These are phyloP conservation scores for Cystobasidium pallidum DNA, from an alignment of 1,284 basidiomycete genomes.

Conservation along the genomic window DNA sequence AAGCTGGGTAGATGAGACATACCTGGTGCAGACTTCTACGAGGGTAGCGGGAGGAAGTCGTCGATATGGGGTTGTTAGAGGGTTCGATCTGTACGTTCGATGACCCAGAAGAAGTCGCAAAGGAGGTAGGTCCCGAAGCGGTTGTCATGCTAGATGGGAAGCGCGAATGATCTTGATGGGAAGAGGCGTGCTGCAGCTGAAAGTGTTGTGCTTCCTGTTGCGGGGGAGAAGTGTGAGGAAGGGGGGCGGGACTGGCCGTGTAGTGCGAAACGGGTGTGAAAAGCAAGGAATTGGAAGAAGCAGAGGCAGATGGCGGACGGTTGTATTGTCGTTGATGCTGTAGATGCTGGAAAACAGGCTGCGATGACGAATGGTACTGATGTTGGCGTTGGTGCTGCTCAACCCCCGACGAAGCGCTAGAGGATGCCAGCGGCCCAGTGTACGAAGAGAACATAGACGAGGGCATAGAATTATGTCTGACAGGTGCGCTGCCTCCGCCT, in stretches of 20 bases:
- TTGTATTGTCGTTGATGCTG: neutral
- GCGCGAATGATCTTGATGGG: neutral
- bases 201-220: neutral
- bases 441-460: neutral
- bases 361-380: neutral
- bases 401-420: neutral
- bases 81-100: neutral
- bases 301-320: neutral
- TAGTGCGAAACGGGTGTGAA: neutral
- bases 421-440: neutral
- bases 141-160: neutral
- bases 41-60: neutral
- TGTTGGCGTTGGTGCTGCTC: neutral
- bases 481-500: constrained; percentile 2
- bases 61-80: neutral
- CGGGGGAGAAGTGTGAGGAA: neutral
- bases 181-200: neutral
- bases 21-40: neutral
- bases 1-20: neutral
- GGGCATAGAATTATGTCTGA: constrained; percentile 12
- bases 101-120: neutral
- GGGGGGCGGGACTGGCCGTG: neutral
- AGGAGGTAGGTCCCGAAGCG: neutral
- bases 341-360: neutral
- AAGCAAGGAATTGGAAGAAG: neutral